phyloP scores from a whole-genome alignment of 1,284 basidiomycete genomes.

The Grifola frondosa region DNA sequence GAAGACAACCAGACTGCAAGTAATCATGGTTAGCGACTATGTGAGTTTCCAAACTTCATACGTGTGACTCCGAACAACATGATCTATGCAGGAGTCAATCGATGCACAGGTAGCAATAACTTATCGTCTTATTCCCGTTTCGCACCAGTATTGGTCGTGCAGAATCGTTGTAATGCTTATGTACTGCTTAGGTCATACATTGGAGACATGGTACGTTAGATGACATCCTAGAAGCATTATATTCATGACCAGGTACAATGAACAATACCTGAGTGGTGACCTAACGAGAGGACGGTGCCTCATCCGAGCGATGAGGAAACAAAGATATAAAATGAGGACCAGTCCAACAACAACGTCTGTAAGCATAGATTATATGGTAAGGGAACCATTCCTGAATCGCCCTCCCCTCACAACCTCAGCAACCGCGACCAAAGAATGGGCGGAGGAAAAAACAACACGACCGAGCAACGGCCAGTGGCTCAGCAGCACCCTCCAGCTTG shows the following conservation, averaged over 20 bases:
- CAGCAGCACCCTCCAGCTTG: slow-evolving; percentile 76
- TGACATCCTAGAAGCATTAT: slow-evolving; percentile 16
- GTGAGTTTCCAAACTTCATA: no score
- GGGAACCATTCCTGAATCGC: slow-evolving; percentile 21
- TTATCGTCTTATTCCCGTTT: no score
- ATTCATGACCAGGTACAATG: slow-evolving; percentile 18
- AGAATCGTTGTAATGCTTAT: no score
- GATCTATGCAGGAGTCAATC: no score
- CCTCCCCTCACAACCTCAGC: slow-evolving; percentile 13
- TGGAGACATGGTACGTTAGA: no score
- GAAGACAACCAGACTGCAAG: slow-evolving; percentile 39
- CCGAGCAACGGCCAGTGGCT: slow-evolving; percentile 19
- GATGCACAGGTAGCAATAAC: no score
- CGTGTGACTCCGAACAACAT: no score
- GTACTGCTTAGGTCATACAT: no score
- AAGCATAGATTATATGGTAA: slow-evolving; percentile 34
- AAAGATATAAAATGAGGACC: slow-evolving; percentile 17
- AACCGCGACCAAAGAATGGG: slow-evolving; percentile 12
- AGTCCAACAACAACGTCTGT: slow-evolving; percentile 32
- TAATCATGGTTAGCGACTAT: slow-evolving; percentile 4
- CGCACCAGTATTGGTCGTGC: no score
- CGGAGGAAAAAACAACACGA: slow-evolving; percentile 6
- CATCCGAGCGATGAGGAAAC: slow-evolving; percentile 14
- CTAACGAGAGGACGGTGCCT: slow-evolving; percentile 11
- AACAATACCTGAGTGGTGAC: slow-evolving; percentile 9